Base-by-base conservation (phyloP, 106 monocot genomes). In the Amphibolis antarctica region DNA sequence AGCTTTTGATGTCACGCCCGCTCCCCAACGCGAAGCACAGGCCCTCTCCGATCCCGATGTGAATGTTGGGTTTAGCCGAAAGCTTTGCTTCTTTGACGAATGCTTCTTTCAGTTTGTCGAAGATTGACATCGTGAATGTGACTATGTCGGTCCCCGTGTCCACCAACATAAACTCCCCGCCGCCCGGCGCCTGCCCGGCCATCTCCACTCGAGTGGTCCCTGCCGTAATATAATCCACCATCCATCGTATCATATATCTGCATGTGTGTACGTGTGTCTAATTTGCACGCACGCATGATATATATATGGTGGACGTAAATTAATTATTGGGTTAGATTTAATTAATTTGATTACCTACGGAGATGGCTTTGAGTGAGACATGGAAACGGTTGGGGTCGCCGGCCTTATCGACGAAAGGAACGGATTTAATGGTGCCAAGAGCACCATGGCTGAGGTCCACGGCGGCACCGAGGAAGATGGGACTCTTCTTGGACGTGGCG, bases 51-150 rank as follows among this genome's bases (percentile, higher is more conserved):
- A 60, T 2, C 42, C n/a, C 10, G 28, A 31, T 29, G 28, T 43
- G 1, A 5, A 1, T 18, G 60, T 42, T 36, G 1, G 56, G 13
- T 15, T 25, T 13, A 13, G 26, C 56, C 26, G 56, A 28, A 25
- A 56, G 6, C 15, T 31, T 43, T 42, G 42, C 42, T 22, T 60
- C 43, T 10, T 15, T n/a, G 1, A 60, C 28, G 60, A 60, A 60
- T 14, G 60, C 60, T 43, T 31, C 11, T 42, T 22, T 60, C n/a
- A 60, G 15, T 17, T 10, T 43, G 42, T 60, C 36, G 60, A n/a
- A 60, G 19, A 42, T 60, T 12, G 31, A 42, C 42, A 60, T 31
- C 60, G n/a, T 19, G 60, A 60, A 60, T 9, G 42, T 60, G 19
- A 6, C 10, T 42, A 42, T 60, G 60, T 60, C 60, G 20, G 60